phyloP scores from a whole-genome alignment of 495 filamentous ascomycete species.

The Cercophora newfieldiana region DNA sequence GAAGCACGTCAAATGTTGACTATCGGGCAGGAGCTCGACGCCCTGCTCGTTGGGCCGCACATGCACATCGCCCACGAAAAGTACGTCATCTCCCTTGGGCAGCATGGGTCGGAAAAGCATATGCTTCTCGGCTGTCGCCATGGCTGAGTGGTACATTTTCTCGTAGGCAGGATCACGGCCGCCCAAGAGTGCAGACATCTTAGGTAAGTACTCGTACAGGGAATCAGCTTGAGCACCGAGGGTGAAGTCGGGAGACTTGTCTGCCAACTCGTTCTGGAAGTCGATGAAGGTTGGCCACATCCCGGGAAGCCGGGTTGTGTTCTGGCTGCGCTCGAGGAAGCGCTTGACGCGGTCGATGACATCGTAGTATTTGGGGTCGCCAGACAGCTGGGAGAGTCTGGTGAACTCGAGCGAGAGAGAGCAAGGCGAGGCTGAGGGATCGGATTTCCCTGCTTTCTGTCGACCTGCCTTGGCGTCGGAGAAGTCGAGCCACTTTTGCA shows the following conservation, averaged over 20 bases:
- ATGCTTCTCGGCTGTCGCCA: constrained; percentile 61
- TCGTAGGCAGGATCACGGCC: constrained; percentile 36
- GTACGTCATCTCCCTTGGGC: constrained; percentile 61
- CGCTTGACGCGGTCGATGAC: constrained; percentile 75
- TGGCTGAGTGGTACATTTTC: constrained; percentile 50
- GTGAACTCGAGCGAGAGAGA: constrained; percentile 63
- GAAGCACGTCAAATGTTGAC: constrained; percentile 65
- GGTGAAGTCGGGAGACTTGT: constrained; percentile 53
- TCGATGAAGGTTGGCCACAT: constrained; percentile 41
- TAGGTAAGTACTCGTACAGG: constrained; percentile 88
- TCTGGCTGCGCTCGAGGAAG: constrained; percentile 67
- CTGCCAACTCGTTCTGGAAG: constrained; percentile 30
- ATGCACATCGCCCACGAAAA: constrained; percentile 55
- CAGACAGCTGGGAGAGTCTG: constrained; percentile 75
- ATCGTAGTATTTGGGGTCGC: constrained; percentile 79
- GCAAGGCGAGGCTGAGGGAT: constrained; percentile 63
- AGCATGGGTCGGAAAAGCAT: constrained; percentile 66
- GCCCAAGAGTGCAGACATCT: constrained; percentile 48
- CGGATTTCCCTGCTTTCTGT: constrained; percentile 62
- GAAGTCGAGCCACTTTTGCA: constrained; percentile 51
- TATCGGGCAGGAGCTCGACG: constrained; percentile 33
- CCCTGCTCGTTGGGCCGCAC: constrained; percentile 9
- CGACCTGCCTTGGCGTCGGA: constrained; percentile 79
- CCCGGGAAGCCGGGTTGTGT: constrained; percentile 66
- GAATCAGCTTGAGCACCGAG: constrained; percentile 82